These are phyloP conservation scores for Artemisia princeps DNA, from an alignment of 140 eudicot species.

Conservation along the genomic window DNA sequence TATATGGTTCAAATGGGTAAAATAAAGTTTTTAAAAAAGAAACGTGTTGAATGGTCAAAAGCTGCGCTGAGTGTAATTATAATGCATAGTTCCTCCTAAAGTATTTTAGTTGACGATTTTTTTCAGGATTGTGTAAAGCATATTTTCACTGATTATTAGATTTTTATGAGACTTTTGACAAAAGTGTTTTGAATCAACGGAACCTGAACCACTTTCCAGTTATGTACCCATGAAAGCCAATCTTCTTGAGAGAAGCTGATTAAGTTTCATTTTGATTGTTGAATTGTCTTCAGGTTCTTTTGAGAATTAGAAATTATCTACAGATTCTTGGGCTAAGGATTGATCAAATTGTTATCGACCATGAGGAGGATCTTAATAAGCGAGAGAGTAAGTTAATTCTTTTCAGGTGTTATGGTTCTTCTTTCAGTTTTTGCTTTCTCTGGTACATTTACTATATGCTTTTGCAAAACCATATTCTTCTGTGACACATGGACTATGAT, in stretches of 20 bases:
- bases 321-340: constrained; percentile 80
- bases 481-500: no score
- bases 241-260: neutral
- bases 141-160: no score
- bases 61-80: no score
- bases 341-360: constrained; percentile 73
- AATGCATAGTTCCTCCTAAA: no score
- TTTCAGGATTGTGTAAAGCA: no score
- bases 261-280: neutral
- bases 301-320: constrained; percentile 73
- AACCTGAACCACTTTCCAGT: neutral
- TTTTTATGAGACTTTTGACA: no score
- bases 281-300: constrained; percentile 56
- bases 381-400: constrained; percentile 61
- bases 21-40: no score
- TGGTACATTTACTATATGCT: no score
- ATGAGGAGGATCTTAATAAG: constrained; percentile 62
- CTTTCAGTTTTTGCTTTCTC: neutral
- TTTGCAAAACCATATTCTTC: no score
- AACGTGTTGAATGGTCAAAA: no score
- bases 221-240: neutral
- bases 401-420: neutral
- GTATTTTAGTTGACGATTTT: no score
- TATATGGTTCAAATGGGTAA: neutral
- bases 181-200: no score